Conservation (phyloP, 1,139 yeast genomes). For the Tardiomyces digboiensis region DNA sequence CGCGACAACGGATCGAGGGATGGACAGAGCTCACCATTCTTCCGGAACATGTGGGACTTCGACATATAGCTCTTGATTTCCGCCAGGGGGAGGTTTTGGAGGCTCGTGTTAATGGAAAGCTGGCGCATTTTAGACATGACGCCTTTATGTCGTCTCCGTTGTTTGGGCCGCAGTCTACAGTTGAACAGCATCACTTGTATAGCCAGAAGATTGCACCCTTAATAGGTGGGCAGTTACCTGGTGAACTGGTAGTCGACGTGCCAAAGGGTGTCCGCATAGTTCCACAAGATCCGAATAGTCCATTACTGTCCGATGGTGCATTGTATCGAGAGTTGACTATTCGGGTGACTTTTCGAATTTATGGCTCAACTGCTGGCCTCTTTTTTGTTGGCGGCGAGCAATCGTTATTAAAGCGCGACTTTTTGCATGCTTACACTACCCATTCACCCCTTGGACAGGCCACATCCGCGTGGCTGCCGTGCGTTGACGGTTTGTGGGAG, state of each 20-base stretch:
- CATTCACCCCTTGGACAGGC: conserved; percentile 72
- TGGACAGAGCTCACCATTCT: conserved; percentile 73
- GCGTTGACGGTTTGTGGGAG: conserved; percentile 84
- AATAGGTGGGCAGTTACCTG: conserved; percentile 33
- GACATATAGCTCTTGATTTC: conserved; percentile 63
- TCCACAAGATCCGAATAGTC: conserved; percentile 20
- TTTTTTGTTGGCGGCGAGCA: conserved; percentile 52
- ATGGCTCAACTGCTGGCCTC: conserved; percentile 67
- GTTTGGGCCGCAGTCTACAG: conserved; percentile 35
- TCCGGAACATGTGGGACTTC: conserved; percentile 55
- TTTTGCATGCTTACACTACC: conserved; percentile 83
- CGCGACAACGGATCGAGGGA: conserved; percentile 47
- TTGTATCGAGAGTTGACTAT: conserved; percentile 54
- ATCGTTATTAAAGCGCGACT: conserved; percentile 26
- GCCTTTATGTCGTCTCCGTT: conserved; percentile 36
- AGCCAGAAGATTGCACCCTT: conserved; percentile 40
- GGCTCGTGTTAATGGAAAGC: conserved; percentile 52
- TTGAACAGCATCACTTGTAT: conserved; percentile 55
- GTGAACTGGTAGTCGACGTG: conserved; percentile 61
- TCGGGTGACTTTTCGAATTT: conserved; percentile 55
- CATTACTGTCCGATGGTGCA: conserved; percentile 16
- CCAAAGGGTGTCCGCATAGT: conserved; percentile 59
- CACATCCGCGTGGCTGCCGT: conserved; percentile 96
- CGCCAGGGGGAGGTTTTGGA: conserved; percentile 61
- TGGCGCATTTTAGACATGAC: conserved; percentile 45